Evolutionary conservation across 2,329 filamentous ascomycete genomes (phyloP), one percentile per base, ranked within the genome.

Genomic region (Colletotrichum viniferum): DNA sequence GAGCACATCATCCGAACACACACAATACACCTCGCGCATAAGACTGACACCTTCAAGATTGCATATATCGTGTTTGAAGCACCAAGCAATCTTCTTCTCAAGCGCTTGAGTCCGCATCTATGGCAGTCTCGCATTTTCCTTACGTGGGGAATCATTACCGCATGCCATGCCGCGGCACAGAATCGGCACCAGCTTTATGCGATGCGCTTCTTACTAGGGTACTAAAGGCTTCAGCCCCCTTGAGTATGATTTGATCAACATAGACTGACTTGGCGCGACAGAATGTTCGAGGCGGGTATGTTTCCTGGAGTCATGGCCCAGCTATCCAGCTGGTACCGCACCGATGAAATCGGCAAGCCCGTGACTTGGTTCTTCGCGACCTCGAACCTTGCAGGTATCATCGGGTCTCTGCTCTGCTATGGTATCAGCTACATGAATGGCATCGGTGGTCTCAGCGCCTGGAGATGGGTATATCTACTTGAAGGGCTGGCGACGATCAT

Each of bases 291-390:
- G 74, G 86, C 85, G 30, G 85, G 86, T 2, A 66, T 85, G 77
- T 87, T 87, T 43, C 86, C 86, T 0, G 85, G 85, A 0, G 79
- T 86, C 8, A 82, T 84, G 32, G 83, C 84, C 3, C 85, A 87
- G 48, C 80, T 88, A 13, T 86, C 82, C 24, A 85, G 83, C 75
- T 89, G 68, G 87, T 89, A 89, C 76, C 83, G 86, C 1, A 84
- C 82, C 12, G 86, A 88, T 67, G 85, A 88, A 74, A 85, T 86
- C 78, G 83, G 81, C 1, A 84, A 82, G 62, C 84, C 83, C 2
- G 83, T 86, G 63, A 84, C 84, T 77, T 87, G 85, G 81, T 86
- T 85, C 79, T 88, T 87, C 73, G 83, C 79, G 3, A 71, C 36
- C 14, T 60, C 67, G 6, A 84, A 83, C 32, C 82, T 81, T 28